Evolutionary conservation across 2,329 filamentous ascomycete species (phyloP), one percentile per base, ranked within the genome.

Genomic region (Fusarium sublunatum): DNA sequence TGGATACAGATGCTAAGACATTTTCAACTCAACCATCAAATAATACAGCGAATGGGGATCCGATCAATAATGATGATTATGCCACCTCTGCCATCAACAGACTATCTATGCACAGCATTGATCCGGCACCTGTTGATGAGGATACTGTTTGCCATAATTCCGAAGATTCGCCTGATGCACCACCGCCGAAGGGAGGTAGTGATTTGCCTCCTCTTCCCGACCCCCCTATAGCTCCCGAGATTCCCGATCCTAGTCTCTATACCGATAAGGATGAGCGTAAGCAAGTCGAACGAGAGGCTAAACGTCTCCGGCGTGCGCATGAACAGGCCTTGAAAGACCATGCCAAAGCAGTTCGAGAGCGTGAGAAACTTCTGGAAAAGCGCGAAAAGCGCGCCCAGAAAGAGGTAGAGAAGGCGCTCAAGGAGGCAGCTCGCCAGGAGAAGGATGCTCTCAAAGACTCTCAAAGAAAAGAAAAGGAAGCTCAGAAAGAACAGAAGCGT

Each of bases 221-320:
- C 8, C 68, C 83, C 4, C 90, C 90, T 1, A 62, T 77, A 6
- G 76, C 80, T 3, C 76, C 74, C 4, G 58, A 63, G 2, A 56
- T 71, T 7, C 83, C 89, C 2, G 83, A 92, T 65, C 73, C 88
- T 2, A 78, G 80, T 40, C 76, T 81, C 42, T 88, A 86, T 71
- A 77, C 82, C 2, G 87, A 91, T 74, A 89, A 89, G 69, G 84
- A 86, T 7, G 79, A 85, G 26, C 85, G 86, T 8, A 91, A 90
- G 68, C 81, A 87, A 36, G 89, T 88, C 2, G 87, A 91, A 68
- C 90, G 88, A 54, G 88, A 92, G 68, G 82, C 87, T 52, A 85
- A 86, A 47, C 82, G 84, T 11, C 79, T 81, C 1, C 79, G 86
- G 29, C 91, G 91, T 70, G 80, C 81, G 8, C 90, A 92, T 71